These are phyloP conservation scores for Endoconidiophora laricicola DNA, from an alignment of 2,329 filamentous ascomycete species.

Conservation along the genomic window DNA sequence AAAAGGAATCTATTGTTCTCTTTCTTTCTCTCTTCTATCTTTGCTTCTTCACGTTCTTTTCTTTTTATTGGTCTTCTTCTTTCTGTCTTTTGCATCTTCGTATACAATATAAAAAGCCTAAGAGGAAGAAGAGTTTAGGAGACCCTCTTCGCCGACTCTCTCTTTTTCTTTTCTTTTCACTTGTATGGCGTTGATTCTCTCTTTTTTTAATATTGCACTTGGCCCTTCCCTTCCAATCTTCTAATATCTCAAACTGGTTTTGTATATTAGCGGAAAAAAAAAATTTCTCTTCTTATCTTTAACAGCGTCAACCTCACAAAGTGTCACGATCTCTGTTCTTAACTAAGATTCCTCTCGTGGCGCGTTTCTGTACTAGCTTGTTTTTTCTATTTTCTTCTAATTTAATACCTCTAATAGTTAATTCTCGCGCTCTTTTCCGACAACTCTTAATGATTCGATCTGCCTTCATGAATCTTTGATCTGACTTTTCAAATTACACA, in stretches of 20 bases:
- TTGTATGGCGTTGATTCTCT: too few species aligned
- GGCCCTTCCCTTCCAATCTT: too few species aligned
- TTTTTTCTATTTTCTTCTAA: not conserved
- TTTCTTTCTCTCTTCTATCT: conserved; percentile 20
- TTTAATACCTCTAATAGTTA: not conserved
- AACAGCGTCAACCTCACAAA: conserved; percentile 30
- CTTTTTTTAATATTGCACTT: too few species aligned
- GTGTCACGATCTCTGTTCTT: conserved; percentile 4
- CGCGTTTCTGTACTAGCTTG: too few species aligned
- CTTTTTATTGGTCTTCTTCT: conserved; percentile 4
- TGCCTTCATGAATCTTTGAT: conserved; percentile 13
- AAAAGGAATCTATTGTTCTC: conserved; percentile 9
- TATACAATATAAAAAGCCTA: not conserved
- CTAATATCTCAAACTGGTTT: too few species aligned
- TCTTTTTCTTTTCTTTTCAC: too few species aligned
- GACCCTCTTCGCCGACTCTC: not conserved
- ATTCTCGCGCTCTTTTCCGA: not conserved
- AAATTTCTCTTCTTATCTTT: not conserved
- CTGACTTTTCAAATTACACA: conserved; percentile 8
- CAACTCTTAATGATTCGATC: conserved; percentile 3
- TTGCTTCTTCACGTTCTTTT: conserved; percentile 15
- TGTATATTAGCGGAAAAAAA: conserved; percentile 15
- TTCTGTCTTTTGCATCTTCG: not conserved
- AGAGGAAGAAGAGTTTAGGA: conserved; percentile 4
- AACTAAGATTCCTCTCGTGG: too few species aligned